phyloP scores from a whole-genome alignment of 1,284 basidiomycete species.

The Rhodotorula sp. region DNA sequence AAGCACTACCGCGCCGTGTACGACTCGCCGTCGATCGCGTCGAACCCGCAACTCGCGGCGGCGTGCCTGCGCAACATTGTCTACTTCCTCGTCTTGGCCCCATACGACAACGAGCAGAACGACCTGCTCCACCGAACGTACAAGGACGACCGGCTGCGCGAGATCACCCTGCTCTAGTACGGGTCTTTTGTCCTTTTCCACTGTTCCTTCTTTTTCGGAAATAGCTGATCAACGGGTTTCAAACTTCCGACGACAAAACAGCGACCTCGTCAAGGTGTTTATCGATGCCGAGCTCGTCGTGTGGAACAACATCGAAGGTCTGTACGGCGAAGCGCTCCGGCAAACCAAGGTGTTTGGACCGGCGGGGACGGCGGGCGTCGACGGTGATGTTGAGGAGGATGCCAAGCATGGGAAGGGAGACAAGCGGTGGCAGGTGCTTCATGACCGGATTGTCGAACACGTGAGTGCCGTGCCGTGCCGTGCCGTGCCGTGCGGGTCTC shows the following conservation, averaged over 20 bases:
- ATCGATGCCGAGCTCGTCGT: conserved; percentile 93
- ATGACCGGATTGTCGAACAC: conserved; percentile 94
- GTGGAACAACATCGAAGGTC: conserved; percentile 91
- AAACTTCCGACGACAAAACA: conserved; percentile 46
- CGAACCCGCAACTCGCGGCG: conserved; percentile 29
- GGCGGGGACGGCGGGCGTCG: conserved; percentile 37
- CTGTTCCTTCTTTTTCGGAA: background rate
- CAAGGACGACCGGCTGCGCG: conserved; percentile 60
- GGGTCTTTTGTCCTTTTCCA: conserved; percentile 48
- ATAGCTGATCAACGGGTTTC: background rate
- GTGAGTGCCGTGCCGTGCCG: conserved; percentile 59
- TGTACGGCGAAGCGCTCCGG: conserved; percentile 82
- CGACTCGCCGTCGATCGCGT: conserved; percentile 67
- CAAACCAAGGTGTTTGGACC: conserved; percentile 72
- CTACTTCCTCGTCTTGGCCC: conserved; percentile 88
- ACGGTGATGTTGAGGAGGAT: conserved; percentile 43
- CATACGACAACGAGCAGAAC: conserved; percentile 94
- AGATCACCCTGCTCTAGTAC: conserved; percentile 82
- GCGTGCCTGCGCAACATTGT: conserved; percentile 67
- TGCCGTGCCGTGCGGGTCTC: conserved; percentile 32
- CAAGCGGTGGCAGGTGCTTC: conserved; percentile 90
- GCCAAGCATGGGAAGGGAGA: conserved; percentile 54
- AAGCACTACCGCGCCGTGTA: conserved; percentile 95
- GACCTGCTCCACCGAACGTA: conserved; percentile 91
- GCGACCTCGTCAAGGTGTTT: conserved; percentile 94